Conservation (phyloP, 352 stramenopile species). For the Phytopythium boreale region DNA sequence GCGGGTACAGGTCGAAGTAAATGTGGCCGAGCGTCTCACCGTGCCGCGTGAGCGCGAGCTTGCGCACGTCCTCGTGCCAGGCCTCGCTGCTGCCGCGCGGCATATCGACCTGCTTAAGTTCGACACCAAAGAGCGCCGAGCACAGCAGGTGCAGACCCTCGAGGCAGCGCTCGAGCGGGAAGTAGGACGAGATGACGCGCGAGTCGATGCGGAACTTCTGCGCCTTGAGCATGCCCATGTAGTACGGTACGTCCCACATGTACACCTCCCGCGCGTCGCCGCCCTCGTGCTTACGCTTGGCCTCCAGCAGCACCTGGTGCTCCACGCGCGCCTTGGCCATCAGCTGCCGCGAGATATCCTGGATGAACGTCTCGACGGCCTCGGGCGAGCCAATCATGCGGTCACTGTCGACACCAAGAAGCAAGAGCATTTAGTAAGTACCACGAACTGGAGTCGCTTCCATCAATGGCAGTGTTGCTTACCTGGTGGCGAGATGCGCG, state of each 20-base stretch:
- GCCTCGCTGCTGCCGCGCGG: conserved; percentile 59
- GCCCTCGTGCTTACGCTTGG: conserved; percentile 66
- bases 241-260: conserved; percentile 95
- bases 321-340: conserved; percentile 72
- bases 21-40: conserved; percentile 84
- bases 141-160: conserved; percentile 89
- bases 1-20: conserved; percentile 95
- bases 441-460: not conserved
- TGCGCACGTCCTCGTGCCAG: conserved; percentile 88
- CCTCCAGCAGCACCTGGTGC: conserved; percentile 46
- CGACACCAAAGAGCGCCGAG: conserved; percentile 88
- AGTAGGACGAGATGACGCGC: conserved; percentile 83
- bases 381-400: conserved; percentile 86
- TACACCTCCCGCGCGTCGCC: conserved; percentile 47
- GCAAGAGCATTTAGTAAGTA: not conserved
- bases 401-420: conserved; percentile 29
- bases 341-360: conserved; percentile 53
- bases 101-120: conserved; percentile 81
- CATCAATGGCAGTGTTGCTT: not conserved
- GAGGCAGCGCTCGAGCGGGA: conserved; percentile 91
- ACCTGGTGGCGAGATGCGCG: conserved; percentile 90
- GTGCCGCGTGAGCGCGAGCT: conserved; percentile 83
- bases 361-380: conserved; percentile 63
- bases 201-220: conserved; percentile 72
- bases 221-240: conserved; percentile 87